Evolutionary conservation across 805 yeast species (phyloP), one percentile per base, ranked within the genome.

Genomic region (Candida bentonensis): DNA sequence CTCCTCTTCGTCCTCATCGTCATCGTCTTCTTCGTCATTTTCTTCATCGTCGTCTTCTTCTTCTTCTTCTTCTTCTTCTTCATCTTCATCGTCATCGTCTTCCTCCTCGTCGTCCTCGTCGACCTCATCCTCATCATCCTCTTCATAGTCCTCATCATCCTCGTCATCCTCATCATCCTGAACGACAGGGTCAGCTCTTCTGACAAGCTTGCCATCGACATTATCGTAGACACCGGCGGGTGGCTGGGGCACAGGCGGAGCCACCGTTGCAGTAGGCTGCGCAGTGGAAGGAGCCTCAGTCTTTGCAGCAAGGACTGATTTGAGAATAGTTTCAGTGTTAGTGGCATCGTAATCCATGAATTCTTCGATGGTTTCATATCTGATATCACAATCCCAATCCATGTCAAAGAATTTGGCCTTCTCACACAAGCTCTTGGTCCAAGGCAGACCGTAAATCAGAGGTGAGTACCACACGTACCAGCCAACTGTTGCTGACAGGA

Each of bases 381-480:
- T 86, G 13, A 68, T 53, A 48, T 65, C 67, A 66, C 99, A 92
- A 57, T 80, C 82, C 59, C 78, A 92, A 69, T 92, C 98, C 98
- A 97, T 92, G 33, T 74, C 69, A 25, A 82, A 50, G 53, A 76
- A 61, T 64, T 76, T 76, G 40, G 88, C 67, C 39, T 69, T 65
- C 47, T 68, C 64, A 65, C 98, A 92, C 47, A 70, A 62, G 23
- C 58, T 61, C 54, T 71, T 71, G 41, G 94, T 82, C 96, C 97
- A 89, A 44, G 75, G 73, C 11, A 73, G 58, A 41, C 83, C 98
- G 58, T 84, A 83, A 42, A 80, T 73, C 56, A 92, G 63, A 27
- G 97, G 82, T 1, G 84, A 71, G 64, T 79, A 79, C 48, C 68
- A 61, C 44, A 64, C 60, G 67, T 73, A 89, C 59, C 78, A 76